Evolutionary conservation across 345 rosid genomes (phyloP), one percentile per base, ranked within the genome.

Genomic region (Gossypium arboreum): DNA sequence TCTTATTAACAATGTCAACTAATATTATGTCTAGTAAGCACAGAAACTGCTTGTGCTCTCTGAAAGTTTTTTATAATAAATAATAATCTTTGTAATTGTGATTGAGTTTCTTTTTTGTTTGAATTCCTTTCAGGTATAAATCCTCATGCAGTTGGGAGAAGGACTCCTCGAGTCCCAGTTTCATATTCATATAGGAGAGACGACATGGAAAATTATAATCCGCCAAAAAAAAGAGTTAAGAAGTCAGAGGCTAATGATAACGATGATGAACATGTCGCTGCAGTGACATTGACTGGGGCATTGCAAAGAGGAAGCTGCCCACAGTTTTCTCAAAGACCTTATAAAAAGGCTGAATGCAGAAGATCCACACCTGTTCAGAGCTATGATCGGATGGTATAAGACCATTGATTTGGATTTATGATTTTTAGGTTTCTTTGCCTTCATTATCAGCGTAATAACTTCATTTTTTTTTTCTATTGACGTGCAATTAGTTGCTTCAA

Each of bases 121-220:
- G 72, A 48, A 68, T 48, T 65, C 68, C 25, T 64, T 75, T 73
- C 80, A 96, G 99, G 88, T 79, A 81, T 71, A 72, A 90, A 83
- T 73, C 94, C 87, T 74, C 95, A 81, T 89, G 94, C 88, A 72
- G 97, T 92, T 73, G 87, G 96, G 76, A 96, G 90, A 85, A 92
- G 99, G 85, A 96, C 99, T 43, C 99, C 99, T 79, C 95, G 98
- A 17, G n/a, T 93, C 63, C 97, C 97, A 72, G 91, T 96, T 77
- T 82, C 90, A 63, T 77, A 78, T 79, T 76, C 85, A 72, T 15
- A 55, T 69, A 88, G 78, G 79, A 89, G 78, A 82, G 89, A 84
- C 64, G 89, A 80, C 52, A 78, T 78, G 68, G 91, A 84, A 64
- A 87, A 75, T 83, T 63, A 72, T 75, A 77, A 75, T 79, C 83